Evolutionary conservation across 2,329 filamentous ascomycete species (phyloP), one percentile per base, ranked within the genome.

Genomic region (Neofusicoccum cordaticola): DNA sequence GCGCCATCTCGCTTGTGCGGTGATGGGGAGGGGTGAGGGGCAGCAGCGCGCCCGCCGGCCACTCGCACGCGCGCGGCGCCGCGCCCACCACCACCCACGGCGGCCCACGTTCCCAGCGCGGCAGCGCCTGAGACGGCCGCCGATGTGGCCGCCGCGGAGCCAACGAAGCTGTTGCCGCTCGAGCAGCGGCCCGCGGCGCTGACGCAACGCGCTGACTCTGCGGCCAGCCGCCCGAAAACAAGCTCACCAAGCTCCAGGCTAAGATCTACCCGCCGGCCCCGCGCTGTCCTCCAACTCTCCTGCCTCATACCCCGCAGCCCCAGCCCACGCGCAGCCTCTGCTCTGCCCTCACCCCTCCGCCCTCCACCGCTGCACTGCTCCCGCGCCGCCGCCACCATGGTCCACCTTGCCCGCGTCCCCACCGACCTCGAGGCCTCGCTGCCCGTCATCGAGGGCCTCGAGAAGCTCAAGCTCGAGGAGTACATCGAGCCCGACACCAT

Each of bases 401-500:
- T 84, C 64, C 82, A 84, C 68, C 77, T 84, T 58, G 74, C 80
- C 27, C 71, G 74, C 62, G 78, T 83, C 63, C 73, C 80, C 6
- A 79, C 74, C 53, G 71, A 76, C 71, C 73, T 76, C 48, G 74
- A 81, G 64, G 70, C 80, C 66, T 60, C 75, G n/a, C 70, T 72
- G 35, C 69, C 74, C 45, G 67, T 78, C 41, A 69, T 79, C 37
- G 77, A 80, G 13, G 79, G 79, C 27, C 69, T 86, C 61, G 77
- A 83, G 31, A 80, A 81, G 34, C 71, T 86, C 65, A 71, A 78
- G 8, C 73, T 86, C 62, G 77, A 79, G 37, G 75, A 79, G 44
- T 53, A 53, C 22, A 71, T 80, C 66, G 68, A 75, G 71, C 68
- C 85, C 79, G 79, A 84, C 74, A 80, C 83, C 73, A 89, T 88